Evolutionary conservation across 1,284 basidiomycete species (phyloP).

Genomic region (Mycena citricolor): DNA sequence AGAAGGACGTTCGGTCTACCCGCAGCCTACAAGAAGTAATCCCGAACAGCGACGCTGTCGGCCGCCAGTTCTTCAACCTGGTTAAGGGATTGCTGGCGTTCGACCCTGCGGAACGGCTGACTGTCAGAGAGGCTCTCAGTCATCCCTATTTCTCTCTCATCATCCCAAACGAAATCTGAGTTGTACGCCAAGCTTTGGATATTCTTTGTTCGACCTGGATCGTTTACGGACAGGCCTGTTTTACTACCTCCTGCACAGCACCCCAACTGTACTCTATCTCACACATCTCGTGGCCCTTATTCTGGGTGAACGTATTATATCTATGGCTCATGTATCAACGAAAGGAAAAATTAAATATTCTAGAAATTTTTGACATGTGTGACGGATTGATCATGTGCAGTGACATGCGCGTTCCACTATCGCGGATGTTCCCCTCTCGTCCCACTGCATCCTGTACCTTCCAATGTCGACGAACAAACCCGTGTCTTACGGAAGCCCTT

Average conservation of each 20-base stretch:
- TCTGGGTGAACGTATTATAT: too few relatives aligned
- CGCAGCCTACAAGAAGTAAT: conserved; percentile 80
- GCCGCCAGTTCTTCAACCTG: conserved; percentile 83
- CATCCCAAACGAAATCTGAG: conserved; percentile 59
- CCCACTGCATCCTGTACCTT: too few relatives aligned
- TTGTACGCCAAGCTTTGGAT: conserved; percentile 20
- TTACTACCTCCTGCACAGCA: conserved; percentile 19
- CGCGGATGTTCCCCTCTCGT: too few relatives aligned
- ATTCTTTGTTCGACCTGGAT: conserved; percentile 13
- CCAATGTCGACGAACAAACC: too few relatives aligned
- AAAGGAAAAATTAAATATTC: too few relatives aligned
- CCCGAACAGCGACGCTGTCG: conserved; percentile 66
- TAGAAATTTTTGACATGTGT: too few relatives aligned
- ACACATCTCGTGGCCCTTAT: conserved; percentile 18
- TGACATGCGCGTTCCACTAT: too few relatives aligned
- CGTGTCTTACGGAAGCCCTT: too few relatives aligned
- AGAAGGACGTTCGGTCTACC: conserved; percentile 91
- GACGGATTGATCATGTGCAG: too few relatives aligned
- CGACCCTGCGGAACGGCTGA: conserved; percentile 86
- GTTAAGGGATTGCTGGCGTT: conserved; percentile 88
- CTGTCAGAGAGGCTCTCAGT: conserved; percentile 82
- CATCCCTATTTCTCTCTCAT: conserved; percentile 81
- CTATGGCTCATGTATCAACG: too few relatives aligned
- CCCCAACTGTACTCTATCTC: conserved; percentile 23
- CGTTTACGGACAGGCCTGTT: conserved; percentile 18